These are phyloP conservation scores for Pisolithus microcarpus DNA, from an alignment of 768 basidiomycete species.

Conservation along the genomic window DNA sequence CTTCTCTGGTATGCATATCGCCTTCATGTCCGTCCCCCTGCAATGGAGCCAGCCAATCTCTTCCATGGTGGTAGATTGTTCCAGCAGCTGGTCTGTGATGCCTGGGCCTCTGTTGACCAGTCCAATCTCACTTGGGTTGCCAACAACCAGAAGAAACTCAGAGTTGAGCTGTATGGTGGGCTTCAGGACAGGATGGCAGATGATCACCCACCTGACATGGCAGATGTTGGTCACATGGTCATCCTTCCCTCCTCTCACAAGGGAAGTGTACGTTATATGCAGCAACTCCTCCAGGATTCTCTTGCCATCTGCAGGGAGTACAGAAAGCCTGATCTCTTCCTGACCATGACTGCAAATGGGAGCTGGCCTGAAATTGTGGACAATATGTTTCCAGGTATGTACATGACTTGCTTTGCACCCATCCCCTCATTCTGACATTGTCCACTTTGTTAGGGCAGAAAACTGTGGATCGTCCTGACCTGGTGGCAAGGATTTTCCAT, in stretches of 20 bases:
- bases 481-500: conserved; percentile 40
- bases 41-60: conserved; percentile 20
- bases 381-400: conserved; percentile 29
- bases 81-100: conserved; percentile 36
- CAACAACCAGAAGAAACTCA: conserved; percentile 28
- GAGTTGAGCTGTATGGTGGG: conserved; percentile 30
- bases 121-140: conserved; percentile 27
- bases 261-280: conserved; percentile 39
- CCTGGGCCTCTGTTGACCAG: conserved; percentile 40
- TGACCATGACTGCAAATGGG: conserved; percentile 50
- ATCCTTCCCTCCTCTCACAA: conserved; percentile 38
- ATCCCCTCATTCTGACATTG: not conserved
- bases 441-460: conserved; percentile 22
- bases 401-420: not conserved
- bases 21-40: not conserved
- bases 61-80: conserved; percentile 34
- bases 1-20: not conserved
- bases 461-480: conserved; percentile 38
- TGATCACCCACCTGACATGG: conserved; percentile 5
- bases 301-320: conserved; percentile 37
- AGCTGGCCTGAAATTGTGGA: conserved; percentile 39
- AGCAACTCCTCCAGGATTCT: conserved; percentile 37
- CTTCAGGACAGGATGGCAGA: conserved; percentile 23
- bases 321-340: conserved; percentile 36
- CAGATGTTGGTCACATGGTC: conserved; percentile 8